A percentile compares a stretch with the other conserved stretches of the same genome.
phyloP scores from a whole-genome alignment of 2,329 filamentous ascomycete species.

The Knufia petricola region DNA sequence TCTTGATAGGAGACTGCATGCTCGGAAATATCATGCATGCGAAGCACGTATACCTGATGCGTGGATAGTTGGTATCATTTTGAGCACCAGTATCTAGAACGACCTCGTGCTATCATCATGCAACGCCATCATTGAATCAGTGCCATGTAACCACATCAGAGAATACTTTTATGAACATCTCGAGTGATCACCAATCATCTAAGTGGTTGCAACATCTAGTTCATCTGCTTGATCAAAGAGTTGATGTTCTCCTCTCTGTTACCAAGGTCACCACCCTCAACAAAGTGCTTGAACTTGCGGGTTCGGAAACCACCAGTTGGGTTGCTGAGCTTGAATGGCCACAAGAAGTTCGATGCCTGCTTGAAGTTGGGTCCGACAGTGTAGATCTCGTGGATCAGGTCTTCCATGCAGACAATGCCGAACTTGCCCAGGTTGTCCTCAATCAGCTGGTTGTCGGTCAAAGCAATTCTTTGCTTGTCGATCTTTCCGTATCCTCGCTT shows the following conservation, averaged over 20 bases:
- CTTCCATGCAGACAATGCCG: constrained; percentile 98
- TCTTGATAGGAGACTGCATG: too few species aligned
- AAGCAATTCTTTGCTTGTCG: constrained; percentile 91
- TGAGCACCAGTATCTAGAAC: constrained; percentile 1
- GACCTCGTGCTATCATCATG: constrained; percentile 1
- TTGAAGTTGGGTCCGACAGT: constrained; percentile 99
- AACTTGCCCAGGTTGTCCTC: constrained; percentile 96
- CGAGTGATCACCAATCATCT: background rate
- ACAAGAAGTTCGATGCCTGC: constrained; percentile 98
- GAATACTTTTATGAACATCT: too few species aligned
- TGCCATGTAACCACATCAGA: background rate
- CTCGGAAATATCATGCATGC: background rate
- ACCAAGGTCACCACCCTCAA: constrained; percentile 95
- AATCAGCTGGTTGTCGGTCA: constrained; percentile 96
- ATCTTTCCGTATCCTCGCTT: constrained; percentile 99
- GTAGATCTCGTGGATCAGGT: constrained; percentile 98
- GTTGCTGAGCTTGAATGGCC: constrained; percentile 99
- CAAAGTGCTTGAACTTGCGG: constrained; percentile 98
- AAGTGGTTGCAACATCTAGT: constrained; percentile 51
- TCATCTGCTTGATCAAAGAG: constrained; percentile 93
- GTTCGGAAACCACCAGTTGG: constrained; percentile 91
- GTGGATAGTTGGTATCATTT: background rate
- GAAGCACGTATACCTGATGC: too few species aligned
- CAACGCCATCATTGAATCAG: background rate
- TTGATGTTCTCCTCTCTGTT: constrained; percentile 99